A percentile compares a stretch with the other conserved stretches of the same genome.
Conservation (phyloP, 2,329 filamentous ascomycete species). For the Hymenoscyphus salicellus region DNA sequence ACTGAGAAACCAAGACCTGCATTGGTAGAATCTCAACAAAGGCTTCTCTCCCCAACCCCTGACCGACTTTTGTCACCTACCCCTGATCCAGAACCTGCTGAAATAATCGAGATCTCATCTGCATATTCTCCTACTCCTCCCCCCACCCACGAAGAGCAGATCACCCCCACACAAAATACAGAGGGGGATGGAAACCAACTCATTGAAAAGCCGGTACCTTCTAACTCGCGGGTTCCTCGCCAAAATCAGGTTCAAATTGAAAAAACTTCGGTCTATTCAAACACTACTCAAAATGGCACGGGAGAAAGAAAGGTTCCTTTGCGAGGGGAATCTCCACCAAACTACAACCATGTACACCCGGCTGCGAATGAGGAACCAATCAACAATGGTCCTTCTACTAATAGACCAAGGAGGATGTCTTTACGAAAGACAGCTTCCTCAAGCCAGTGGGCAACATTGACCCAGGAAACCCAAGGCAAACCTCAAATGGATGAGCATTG, state of each 20-base stretch:
- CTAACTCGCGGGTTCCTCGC: neutral
- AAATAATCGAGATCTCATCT: conserved; percentile 3
- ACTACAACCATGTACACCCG: neutral
- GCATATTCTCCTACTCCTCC: neutral
- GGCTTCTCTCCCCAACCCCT: neutral
- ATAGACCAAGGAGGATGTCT: neutral
- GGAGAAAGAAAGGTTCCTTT: neutral
- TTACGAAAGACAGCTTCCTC: neutral
- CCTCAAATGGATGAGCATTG: neutral
- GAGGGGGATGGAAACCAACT: neutral
- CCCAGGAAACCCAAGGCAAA: neutral
- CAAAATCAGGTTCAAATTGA: neutral
- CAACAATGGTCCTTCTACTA: neutral
- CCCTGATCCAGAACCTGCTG: neutral
- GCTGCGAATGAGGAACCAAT: neutral
- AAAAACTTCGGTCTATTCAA: neutral
- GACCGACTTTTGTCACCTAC: neutral
- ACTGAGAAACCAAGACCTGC: neutral
- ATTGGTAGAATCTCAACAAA: neutral
- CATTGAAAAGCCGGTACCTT: neutral
- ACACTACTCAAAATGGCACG: neutral
- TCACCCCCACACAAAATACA: neutral
- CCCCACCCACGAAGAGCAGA: neutral
- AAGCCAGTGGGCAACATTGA: neutral
- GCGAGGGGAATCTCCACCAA: neutral